Conservation (phyloP, 78 protist genomes). For the Tieghemostelium lacteum region DNA sequence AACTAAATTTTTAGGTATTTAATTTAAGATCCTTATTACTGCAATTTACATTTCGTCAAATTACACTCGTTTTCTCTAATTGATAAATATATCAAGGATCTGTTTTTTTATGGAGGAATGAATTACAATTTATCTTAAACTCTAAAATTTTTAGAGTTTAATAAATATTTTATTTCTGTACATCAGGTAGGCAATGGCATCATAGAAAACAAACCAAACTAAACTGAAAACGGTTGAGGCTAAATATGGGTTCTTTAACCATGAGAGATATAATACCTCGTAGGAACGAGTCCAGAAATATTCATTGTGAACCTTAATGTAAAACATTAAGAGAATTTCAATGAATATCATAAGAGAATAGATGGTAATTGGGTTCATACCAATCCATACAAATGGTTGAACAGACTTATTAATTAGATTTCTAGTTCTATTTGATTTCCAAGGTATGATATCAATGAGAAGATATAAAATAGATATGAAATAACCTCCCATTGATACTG, state of each 20-base stretch:
- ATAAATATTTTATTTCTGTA: slow-evolving; percentile 48
- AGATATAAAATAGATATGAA: slow-evolving; percentile 6
- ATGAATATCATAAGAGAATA: slow-evolving; percentile 62
- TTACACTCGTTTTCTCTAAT: too few relatives aligned
- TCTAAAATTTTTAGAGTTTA: slow-evolving; percentile 53
- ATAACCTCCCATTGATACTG: slow-evolving; percentile 40
- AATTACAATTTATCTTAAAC: too few relatives aligned
- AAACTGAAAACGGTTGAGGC: slow-evolving; percentile 45
- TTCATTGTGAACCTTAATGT: background rate
- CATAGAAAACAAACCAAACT: slow-evolving; percentile 56
- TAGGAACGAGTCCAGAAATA: slow-evolving; percentile 24
- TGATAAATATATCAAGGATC: too few relatives aligned
- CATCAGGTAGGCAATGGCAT: slow-evolving; percentile 54
- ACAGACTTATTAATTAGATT: background rate
- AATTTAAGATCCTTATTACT: too few relatives aligned
- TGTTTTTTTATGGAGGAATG: too few relatives aligned
- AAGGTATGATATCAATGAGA: slow-evolving; percentile 20
- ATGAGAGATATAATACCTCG: slow-evolving; percentile 21
- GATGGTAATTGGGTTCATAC: slow-evolving; percentile 68
- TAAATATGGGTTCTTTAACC: slow-evolving; percentile 43
- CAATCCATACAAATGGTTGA: slow-evolving; percentile 59
- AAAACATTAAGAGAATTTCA: slow-evolving; percentile 71
- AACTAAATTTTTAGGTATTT: too few relatives aligned
- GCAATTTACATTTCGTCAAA: too few relatives aligned
- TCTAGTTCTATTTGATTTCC: slow-evolving; percentile 1